These are phyloP conservation scores for Petunia axillaris DNA, from an alignment of 257 asterid species.

Conservation along the genomic window DNA sequence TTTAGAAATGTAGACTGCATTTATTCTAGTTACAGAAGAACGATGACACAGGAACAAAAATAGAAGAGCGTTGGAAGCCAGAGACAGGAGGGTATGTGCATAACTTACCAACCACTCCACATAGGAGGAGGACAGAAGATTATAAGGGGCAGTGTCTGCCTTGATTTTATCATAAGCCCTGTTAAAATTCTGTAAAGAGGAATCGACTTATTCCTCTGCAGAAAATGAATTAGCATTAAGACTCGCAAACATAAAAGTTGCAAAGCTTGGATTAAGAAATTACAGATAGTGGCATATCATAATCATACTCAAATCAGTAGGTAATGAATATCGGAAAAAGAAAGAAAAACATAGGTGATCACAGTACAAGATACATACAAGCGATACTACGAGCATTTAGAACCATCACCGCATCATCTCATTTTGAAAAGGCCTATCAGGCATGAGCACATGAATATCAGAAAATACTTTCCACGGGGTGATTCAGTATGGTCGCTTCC, in stretches of 20 bases:
- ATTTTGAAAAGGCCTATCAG: background rate
- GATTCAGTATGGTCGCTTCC: background rate
- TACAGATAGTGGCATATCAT: background rate
- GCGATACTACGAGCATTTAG: background rate
- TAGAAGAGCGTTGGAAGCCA: background rate
- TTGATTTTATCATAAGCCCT: background rate
- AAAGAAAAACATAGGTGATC: background rate
- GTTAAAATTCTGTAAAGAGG: background rate
- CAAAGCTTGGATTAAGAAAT: background rate
- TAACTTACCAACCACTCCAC: background rate
- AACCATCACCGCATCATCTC: background rate
- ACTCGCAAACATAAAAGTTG: background rate
- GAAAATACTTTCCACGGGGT: background rate
- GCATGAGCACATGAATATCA: background rate
- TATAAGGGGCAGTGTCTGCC: background rate
- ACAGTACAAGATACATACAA: conserved; percentile 8
- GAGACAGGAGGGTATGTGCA: background rate
- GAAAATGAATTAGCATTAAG: background rate
- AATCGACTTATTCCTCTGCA: background rate
- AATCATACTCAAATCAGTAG: background rate
- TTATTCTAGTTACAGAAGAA: conserved; percentile 11
- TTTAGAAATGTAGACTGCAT: background rate
- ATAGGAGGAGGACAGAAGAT: background rate
- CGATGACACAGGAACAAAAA: background rate
- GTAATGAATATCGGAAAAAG: background rate